These are phyloP conservation scores for Vitis labrusca DNA, from an alignment of 164 flowering plant species.

Conservation along the genomic window DNA sequence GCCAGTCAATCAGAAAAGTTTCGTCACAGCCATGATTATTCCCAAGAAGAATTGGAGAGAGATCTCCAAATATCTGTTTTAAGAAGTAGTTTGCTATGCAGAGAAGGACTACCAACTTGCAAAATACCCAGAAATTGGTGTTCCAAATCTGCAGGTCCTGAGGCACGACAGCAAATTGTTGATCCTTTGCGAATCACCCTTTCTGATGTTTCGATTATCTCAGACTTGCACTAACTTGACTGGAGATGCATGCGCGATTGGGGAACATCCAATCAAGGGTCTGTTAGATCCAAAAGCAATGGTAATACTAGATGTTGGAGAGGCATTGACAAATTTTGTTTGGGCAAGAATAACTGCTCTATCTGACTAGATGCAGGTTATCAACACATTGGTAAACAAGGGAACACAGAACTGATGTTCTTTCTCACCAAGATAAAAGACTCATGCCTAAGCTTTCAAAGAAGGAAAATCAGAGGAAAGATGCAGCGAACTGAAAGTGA, in stretches of 20 bases:
- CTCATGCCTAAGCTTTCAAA: no score
- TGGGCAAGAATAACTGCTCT: slow-evolving; percentile 93
- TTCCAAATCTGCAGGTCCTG: slow-evolving; percentile 50
- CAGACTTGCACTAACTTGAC: slow-evolving; percentile 68
- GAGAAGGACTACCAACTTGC: no score
- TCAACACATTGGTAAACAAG: slow-evolving; percentile 30
- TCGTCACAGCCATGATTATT: no score
- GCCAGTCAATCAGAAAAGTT: slow-evolving; percentile 51
- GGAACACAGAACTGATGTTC: no score
- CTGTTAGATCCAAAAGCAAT: slow-evolving; percentile 85
- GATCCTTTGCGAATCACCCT: slow-evolving; percentile 92
- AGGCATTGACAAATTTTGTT: slow-evolving; percentile 94
- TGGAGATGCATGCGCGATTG: slow-evolving; percentile 94
- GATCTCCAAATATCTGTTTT: no score
- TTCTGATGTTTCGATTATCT: slow-evolving; percentile 91
- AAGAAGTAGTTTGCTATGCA: no score
- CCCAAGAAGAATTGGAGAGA: no score
- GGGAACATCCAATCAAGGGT: slow-evolving; percentile 95
- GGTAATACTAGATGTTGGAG: slow-evolving; percentile 92
- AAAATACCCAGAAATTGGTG: no score
- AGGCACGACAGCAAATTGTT: slow-evolving; percentile 95
- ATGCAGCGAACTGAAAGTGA: no score
- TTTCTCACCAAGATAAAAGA: no score
- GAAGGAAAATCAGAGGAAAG: no score
- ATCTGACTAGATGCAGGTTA: slow-evolving; percentile 97